Evolutionary conservation across 257 asterid genomes (phyloP).

Genomic region (Orobanche coerulescens): DNA sequence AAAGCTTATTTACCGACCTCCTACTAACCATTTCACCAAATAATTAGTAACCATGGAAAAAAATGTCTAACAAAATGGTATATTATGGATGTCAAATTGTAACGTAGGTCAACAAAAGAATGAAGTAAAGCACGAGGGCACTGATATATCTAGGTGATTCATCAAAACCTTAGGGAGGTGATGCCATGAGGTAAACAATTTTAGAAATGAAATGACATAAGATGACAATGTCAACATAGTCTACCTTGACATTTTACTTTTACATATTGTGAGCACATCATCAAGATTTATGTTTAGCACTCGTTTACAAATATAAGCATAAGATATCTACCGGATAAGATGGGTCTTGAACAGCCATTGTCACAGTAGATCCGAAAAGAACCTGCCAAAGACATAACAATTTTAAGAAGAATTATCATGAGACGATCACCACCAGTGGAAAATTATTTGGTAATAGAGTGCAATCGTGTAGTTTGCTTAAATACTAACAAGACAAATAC

Average conservation of each 20-base stretch:
- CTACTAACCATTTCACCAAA: constrained; percentile 8
- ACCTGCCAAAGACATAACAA: constrained; percentile 41
- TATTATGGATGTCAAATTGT: neutral
- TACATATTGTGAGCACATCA: neutral
- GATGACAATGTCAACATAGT: neutral
- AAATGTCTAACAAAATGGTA: neutral
- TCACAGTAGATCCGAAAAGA: constrained; percentile 82
- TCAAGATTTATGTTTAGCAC: neutral
- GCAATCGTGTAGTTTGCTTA: neutral
- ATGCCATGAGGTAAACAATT: neutral
- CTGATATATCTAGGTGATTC: neutral
- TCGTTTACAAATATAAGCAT: neutral
- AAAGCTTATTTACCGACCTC: neutral
- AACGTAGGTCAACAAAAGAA: neutral
- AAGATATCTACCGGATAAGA: constrained; percentile 72
- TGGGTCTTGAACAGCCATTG: constrained; percentile 98
- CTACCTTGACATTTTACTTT: neutral
- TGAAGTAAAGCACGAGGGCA: neutral
- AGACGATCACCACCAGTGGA: neutral
- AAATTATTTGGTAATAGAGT: neutral
- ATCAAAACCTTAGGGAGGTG: neutral
- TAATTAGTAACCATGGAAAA: neutral
- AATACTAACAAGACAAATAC: neutral
- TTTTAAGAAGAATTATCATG: constrained; percentile 1
- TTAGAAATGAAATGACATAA: neutral